Evolutionary conservation across 495 filamentous ascomycete genomes (phyloP).

Genomic region (Trypethelium eluteriae): DNA sequence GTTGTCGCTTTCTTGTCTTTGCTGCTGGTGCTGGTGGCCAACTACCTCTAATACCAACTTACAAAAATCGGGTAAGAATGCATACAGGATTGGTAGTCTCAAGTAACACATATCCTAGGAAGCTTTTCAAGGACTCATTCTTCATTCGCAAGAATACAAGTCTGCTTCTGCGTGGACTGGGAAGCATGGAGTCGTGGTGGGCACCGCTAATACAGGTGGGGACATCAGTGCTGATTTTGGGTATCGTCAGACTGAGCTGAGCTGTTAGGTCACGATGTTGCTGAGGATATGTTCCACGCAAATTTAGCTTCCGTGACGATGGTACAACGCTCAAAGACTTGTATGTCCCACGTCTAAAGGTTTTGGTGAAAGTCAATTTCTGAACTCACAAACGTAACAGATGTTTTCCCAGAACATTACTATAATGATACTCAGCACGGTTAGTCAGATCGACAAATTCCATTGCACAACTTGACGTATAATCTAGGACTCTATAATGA

Average conservation of each 20-base stretch:
- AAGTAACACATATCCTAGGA: neutral
- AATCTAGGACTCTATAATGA: slow-evolving; percentile 28
- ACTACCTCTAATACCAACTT: slow-evolving; percentile 29
- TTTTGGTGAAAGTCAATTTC: neutral
- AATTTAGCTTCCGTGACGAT: slow-evolving; percentile 38
- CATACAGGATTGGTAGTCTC: neutral
- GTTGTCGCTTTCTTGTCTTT: slow-evolving; percentile 30
- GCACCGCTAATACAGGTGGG: slow-evolving; percentile 42
- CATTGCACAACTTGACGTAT: neutral
- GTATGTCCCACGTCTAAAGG: slow-evolving; percentile 16
- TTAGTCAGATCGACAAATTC: neutral
- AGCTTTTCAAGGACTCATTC: slow-evolving; percentile 32
- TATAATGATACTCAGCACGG: neutral
- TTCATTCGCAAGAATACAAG: slow-evolving; percentile 37
- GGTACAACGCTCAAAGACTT: slow-evolving; percentile 33
- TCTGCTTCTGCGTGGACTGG: slow-evolving; percentile 30
- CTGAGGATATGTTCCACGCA: slow-evolving; percentile 39
- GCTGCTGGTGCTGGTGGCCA: slow-evolving; percentile 34
- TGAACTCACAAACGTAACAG: neutral
- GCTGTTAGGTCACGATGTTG: slow-evolving; percentile 39
- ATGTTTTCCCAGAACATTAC: neutral
- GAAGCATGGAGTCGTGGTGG: slow-evolving; percentile 38
- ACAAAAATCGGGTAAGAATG: slow-evolving; percentile 25
- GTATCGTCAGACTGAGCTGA: neutral
- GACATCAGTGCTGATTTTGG: neutral